phyloP scores from a whole-genome alignment of 768 basidiomycete species.

The Boletellus ananas region DNA sequence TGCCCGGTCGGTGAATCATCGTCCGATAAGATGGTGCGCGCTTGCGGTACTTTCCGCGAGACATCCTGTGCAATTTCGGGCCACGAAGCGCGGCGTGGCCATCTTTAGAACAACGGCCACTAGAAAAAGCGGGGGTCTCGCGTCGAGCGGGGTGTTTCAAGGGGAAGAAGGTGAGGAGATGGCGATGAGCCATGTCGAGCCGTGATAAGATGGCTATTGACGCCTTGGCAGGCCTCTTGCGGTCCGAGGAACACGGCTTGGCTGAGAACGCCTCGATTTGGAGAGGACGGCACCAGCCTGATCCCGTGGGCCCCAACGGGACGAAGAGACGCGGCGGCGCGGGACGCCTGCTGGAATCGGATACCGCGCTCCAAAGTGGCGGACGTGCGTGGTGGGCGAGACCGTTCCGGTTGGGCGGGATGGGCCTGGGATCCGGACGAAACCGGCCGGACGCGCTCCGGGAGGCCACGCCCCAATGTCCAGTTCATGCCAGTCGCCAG shows the following conservation, averaged over 20 bases:
- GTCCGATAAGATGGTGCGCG: neutral
- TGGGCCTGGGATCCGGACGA: neutral
- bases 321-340: no score
- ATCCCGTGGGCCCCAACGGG: no score
- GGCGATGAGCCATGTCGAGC: constrained; percentile 3
- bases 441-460: neutral
- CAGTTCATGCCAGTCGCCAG: neutral
- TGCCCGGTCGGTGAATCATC: neutral
- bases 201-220: constrained; percentile 20
- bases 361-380: no score
- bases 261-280: neutral
- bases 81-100: neutral
- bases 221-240: neutral
- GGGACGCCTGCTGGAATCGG: no score
- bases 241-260: constrained; percentile 15
- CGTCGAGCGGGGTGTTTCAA: constrained; percentile 1
- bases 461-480: neutral
- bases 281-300: neutral
- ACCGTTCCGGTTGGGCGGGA: neutral
- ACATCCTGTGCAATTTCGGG: neutral
- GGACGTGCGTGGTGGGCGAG: neutral
- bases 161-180: neutral
- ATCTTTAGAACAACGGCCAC: constrained; percentile 14
- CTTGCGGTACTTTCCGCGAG: constrained; percentile 3
- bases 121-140: constrained; percentile 4